Evolutionary conservation across 495 filamentous ascomycete species (phyloP), one percentile per base, ranked within the genome.

Genomic region (Penicillium lividum): DNA sequence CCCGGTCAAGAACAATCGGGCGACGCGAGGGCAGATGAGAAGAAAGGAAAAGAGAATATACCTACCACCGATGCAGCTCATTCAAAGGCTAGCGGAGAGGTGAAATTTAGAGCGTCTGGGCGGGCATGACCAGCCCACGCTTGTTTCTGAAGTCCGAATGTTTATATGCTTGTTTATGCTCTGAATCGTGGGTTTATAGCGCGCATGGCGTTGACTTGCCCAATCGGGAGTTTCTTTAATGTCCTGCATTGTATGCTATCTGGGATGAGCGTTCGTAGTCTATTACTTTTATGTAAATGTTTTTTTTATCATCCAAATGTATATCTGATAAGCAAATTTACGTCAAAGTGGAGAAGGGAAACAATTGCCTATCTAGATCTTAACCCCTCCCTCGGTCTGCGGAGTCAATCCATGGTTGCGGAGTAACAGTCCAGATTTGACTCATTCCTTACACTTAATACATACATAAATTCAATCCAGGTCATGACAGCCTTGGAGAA

Each of bases 11-110:
- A 53, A 0, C 43, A 3, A 18, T 30, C 34, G 27, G 16, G 3
- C 27, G 18, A 43, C n/a, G 28, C 25, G 5, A 1, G 27, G 42
- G 15, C 34, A 25, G 27, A 27, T 15, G 18, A n/a, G n/a, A 44
- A 9, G 34, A 42, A 36, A 5, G 62, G 44, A 5, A 64, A 60
- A 48, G 58, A 61, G 56, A 58, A 67, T 46, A 40, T 55, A 27
- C 56, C 61, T 31, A 38, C 45, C 48, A 25, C 27, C 3, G 42
- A 50, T 33, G 44, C 25, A 15, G 51, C 53, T 9, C 51, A 54
- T 59, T 36, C 53, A 18, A 61, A 45, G 18, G 51, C 50, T 4
- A 56, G 53, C 34, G 64, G 56, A 42, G 51, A 43, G 8, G 11
- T 64, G 16, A 68, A 68, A 47, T 47, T 47, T 13, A 59, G 65